Percentiles rank a stretch among this genome's conserved stretches.
Conservation (phyloP, 345 rosid genomes). For the Lepidium aucheri region DNA sequence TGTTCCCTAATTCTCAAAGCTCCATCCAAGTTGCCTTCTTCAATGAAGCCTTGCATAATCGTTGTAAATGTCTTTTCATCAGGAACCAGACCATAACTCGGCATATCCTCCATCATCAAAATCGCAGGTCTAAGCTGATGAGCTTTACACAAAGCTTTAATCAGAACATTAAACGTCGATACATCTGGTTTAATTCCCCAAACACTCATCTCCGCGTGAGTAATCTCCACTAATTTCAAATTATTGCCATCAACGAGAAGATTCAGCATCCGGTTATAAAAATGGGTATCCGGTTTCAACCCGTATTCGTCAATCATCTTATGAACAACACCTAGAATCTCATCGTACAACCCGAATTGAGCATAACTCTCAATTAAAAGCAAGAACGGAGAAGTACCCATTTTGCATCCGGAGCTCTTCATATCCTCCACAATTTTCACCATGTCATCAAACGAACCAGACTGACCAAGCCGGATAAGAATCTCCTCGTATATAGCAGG, state of each 20-base stretch:
- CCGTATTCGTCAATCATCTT: slow-evolving; percentile 58
- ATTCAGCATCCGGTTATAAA: slow-evolving; percentile 70
- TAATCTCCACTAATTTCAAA: slow-evolving; percentile 62
- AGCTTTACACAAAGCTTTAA: slow-evolving; percentile 80
- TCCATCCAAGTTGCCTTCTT: slow-evolving; percentile 70
- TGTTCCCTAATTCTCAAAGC: slow-evolving; percentile 64
- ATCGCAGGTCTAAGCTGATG: slow-evolving; percentile 81
- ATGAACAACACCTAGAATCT: slow-evolving; percentile 39
- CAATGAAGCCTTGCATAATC: slow-evolving; percentile 78
- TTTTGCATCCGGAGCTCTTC: slow-evolving; percentile 40
- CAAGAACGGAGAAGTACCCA: slow-evolving; percentile 40
- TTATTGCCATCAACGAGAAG: slow-evolving; percentile 68
- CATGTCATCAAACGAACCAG: slow-evolving; percentile 65
- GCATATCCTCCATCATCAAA: slow-evolving; percentile 90
- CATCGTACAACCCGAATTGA: slow-evolving; percentile 48
- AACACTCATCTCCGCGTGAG: slow-evolving; percentile 47
- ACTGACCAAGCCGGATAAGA: slow-evolving; percentile 56
- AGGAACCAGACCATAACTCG: slow-evolving; percentile 47
- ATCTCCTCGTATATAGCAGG: slow-evolving; percentile 50
- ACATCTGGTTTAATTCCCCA: slow-evolving; percentile 69
- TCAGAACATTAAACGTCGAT: slow-evolving; percentile 70
- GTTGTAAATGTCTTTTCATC: slow-evolving; percentile 87
- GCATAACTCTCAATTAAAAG: slow-evolving; percentile 54
- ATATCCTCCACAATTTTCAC: slow-evolving; percentile 43
- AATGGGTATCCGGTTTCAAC: slow-evolving; percentile 44